Conservation (phyloP, 257 asterid species). For the Penstemon newberryi region DNA sequence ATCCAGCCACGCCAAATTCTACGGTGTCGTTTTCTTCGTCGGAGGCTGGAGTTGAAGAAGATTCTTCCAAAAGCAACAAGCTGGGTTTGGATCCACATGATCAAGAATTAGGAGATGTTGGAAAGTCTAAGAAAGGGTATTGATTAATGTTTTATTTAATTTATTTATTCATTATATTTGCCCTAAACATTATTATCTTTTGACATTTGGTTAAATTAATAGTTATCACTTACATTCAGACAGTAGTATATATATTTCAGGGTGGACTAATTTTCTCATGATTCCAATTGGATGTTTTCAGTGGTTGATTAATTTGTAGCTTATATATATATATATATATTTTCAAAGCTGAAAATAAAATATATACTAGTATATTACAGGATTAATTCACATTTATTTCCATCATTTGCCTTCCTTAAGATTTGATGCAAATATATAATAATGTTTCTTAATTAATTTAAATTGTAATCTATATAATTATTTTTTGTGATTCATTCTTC, state of each 20-base stretch:
- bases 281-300: constrained; percentile 21
- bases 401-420: constrained; percentile 3
- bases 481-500: background rate
- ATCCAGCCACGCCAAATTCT: constrained; percentile 44
- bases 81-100: constrained; percentile 30
- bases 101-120: constrained; percentile 38
- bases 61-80: constrained; percentile 50
- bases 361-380: too few species aligned
- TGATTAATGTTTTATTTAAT: background rate
- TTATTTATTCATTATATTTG: background rate
- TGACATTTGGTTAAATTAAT: constrained; percentile 19
- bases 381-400: background rate
- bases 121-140: constrained; percentile 61
- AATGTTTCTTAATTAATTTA: background rate
- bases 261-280: constrained; percentile 29
- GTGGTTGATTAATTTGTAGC: too few species aligned
- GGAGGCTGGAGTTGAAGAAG: constrained; percentile 64
- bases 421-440: constrained; percentile 26
- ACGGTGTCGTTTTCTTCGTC: constrained; percentile 58
- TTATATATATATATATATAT: too few species aligned
- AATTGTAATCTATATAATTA: too few species aligned
- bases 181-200: background rate
- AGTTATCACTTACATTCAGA: constrained; percentile 7
- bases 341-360: too few species aligned
- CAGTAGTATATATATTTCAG: constrained; percentile 11